Evolutionary conservation across 2,329 filamentous ascomycete genomes (phyloP), one percentile per base, ranked within the genome.

Genomic region (Metarhizium anisopliae): DNA sequence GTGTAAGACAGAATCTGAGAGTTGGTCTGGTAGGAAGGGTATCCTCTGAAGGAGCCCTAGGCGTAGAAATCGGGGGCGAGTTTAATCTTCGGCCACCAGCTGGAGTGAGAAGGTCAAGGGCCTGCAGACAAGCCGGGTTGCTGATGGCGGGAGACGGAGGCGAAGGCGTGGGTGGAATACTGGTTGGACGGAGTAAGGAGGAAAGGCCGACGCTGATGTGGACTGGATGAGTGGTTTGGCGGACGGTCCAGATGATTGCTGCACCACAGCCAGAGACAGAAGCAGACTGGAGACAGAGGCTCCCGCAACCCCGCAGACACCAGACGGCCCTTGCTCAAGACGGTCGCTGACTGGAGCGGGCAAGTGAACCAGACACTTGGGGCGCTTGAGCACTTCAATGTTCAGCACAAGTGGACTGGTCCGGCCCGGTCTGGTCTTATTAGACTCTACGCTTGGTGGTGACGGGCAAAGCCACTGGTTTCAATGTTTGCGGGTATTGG

Each of bases 181-280:
- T 6, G 10, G 8, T 25, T 47, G n/a, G 40, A n/a, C 16, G 13
- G 40, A 43, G 7, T 8, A 13, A 18, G 40, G n/a, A 49, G n/a
- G 25, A 30, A 49, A 20, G 45, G 25, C 18, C 30, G 45, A 49
- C 30, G 25, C 10, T 18, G 50, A 42, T 29, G 29, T 52, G 38
- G 35, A 52, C 29, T 53, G 53, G n/a, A 43, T 43, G 56, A 50
- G 56, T 51, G 49, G 49, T 52, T 52, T 56, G 51, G 40, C 50
- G 25, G 11, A 47, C 40, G 47, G 47, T 54, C 32, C 32, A 35
- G 32, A 35, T 35, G 32, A 8, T 11, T 35, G 32, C 32, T 35
- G 32, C 10, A 35, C 32, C 5, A 40, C 7, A 16, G 11, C 8
- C 11, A 40, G 11, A 40, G 38, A 11, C 38, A 40, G 38, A 40